Evolutionary conservation across 768 basidiomycete species (phyloP).

Genomic region (Suillus ampliporus): DNA sequence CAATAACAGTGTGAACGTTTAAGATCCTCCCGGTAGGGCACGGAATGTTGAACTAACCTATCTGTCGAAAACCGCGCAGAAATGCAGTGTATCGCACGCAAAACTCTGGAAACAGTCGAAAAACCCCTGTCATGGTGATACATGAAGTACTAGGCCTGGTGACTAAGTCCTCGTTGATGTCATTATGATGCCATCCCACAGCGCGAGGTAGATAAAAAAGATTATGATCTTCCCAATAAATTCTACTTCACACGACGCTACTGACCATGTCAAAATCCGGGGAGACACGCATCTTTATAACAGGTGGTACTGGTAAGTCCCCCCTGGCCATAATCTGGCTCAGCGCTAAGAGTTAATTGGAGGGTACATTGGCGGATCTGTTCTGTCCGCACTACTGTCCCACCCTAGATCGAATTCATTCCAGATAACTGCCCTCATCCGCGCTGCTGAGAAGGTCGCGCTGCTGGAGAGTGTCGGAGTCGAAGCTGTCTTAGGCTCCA

Average conservation of each 20-base stretch:
- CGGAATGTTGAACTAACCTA: background rate
- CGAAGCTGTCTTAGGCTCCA: conserved; percentile 43
- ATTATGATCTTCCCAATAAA: background rate
- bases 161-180: background rate
- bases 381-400: conserved; percentile 51
- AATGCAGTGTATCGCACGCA: background rate
- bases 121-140: too few relatives aligned
- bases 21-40: background rate
- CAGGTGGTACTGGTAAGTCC: conserved; percentile 26
- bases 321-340: background rate
- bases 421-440: conserved; percentile 51
- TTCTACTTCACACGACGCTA: too few relatives aligned
- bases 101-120: background rate
- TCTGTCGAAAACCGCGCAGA: background rate
- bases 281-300: conserved; percentile 18
- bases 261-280: background rate
- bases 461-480: conserved; percentile 17
- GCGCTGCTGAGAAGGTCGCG: conserved; percentile 45
- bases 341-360: background rate
- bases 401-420: conserved; percentile 49
- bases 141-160: background rate
- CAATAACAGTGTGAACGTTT: background rate
- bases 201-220: background rate
- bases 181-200: background rate
- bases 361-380: conserved; percentile 66